Evolutionary conservation across 2,329 filamentous ascomycete species (phyloP), one percentile per base, ranked within the genome.

Genomic region (Cladosporium sp.): DNA sequence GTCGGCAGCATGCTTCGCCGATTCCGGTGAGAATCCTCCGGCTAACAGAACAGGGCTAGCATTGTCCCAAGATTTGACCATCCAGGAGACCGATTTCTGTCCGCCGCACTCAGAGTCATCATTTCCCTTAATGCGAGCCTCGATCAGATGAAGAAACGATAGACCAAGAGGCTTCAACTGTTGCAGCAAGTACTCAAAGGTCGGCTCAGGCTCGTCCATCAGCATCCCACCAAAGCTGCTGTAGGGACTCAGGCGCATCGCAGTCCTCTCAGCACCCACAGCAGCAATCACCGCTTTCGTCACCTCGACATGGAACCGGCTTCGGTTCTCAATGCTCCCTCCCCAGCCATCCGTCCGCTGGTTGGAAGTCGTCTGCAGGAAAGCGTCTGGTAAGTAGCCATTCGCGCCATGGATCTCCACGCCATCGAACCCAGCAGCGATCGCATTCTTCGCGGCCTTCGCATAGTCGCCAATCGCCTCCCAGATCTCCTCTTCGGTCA

Each of bases 191-290:
- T 86, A 72, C 0, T 68, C 68, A 59, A 85, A 87, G 53, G 86
- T 82, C 0, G 81, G 78, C 5, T 79, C 60, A 0, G 83, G 82
- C 43, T 87, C 74, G 0, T 64, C 56, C 80, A 85, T 84, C 22
- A 58, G 51, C 83, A 86, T 83, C 16, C 76, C 77, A 52, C 85
- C 80, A 65, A 81, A 85, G 0, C 67, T 66, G 43, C 74, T 77
- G 67, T 76, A 85, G 0, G 83, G 84, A 1, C 74, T 79, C 2
- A 86, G 66, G 0, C 83, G 77, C n/a, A 86, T 75, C 0, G 75
- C 79, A 1, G 58, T 61, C 16, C 52, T 54, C 2, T 76, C 68
- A 18, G 73, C 64, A 1, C 78, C 77, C 2, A 80, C 64, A 0
- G 70, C 68, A 33, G 67, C 58, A 0, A 73, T 70, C 13, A 80